phyloP scores from a whole-genome alignment of 1,284 basidiomycete genomes.

The Cystobasidiaceae sp. region DNA sequence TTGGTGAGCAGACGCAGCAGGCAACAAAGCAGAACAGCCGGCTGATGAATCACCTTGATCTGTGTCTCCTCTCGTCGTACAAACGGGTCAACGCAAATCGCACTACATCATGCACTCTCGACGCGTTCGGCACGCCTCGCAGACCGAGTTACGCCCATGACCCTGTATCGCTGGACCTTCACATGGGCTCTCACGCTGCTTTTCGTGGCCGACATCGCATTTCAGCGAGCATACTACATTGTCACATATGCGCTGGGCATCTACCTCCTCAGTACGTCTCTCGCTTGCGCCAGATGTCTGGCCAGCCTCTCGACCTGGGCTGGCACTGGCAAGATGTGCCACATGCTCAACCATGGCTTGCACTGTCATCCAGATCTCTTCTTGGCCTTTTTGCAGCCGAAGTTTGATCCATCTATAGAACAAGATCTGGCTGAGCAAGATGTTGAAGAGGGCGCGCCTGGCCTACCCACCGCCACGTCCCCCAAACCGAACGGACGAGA shows the following conservation, averaged over 20 bases:
- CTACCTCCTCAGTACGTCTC: conserved; percentile 72
- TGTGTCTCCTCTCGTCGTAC: too few species aligned
- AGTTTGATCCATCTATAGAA: conserved; percentile 92
- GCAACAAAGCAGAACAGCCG: too few species aligned
- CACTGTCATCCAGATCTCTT: conserved; percentile 56
- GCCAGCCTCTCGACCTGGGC: conserved; percentile 36
- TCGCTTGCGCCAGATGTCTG: too few species aligned
- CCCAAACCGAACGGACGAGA: conserved; percentile 3
- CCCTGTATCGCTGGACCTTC: conserved; percentile 79
- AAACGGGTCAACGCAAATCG: too few species aligned
- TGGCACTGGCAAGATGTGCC: conserved; percentile 28
- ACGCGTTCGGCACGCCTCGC: too few species aligned
- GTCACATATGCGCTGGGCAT: conserved; percentile 53
- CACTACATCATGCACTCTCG: too few species aligned
- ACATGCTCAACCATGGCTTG: too few species aligned
- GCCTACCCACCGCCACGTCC: conserved; percentile 44
- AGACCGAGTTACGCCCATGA: conserved; percentile 86
- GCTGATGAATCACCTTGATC: too few species aligned
- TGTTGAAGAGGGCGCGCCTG: conserved; percentile 82
- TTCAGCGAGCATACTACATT: conserved; percentile 62
- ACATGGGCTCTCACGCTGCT: conserved; percentile 67
- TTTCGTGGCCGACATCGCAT: conserved; percentile 80
- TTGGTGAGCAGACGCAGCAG: conserved; percentile 32
- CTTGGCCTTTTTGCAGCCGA: conserved; percentile 81
- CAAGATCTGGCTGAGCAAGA: conserved; percentile 90